phyloP scores from a whole-genome alignment of 129 eudicot genomes.

The Ambrosia artemisiifolia region DNA sequence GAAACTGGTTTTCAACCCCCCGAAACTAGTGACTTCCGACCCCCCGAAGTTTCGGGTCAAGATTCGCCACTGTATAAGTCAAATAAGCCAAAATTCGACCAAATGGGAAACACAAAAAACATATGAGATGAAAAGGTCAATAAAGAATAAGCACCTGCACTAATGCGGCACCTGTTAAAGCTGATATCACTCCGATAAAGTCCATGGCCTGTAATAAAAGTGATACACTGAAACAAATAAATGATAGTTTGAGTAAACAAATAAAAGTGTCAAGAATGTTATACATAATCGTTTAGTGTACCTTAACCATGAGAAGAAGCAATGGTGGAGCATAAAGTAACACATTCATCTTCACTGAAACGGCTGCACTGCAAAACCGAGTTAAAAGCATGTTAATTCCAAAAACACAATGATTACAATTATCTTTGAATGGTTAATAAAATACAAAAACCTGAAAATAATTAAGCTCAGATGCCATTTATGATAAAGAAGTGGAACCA shows the following conservation, averaged over 20 bases:
- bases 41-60: no score
- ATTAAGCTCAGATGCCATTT: constrained; percentile 86
- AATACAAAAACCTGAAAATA: constrained; percentile 62
- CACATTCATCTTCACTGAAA: constrained; percentile 95
- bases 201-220: constrained; percentile 68
- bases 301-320: constrained; percentile 85
- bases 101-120: background rate
- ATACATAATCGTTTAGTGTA: constrained; percentile 13
- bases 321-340: constrained; percentile 93
- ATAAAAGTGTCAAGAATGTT: background rate
- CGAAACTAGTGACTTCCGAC: no score
- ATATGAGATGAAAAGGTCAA: background rate
- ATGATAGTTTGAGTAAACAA: constrained; percentile 23
- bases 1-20: no score
- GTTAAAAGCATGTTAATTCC: background rate
- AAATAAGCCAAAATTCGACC: no score
- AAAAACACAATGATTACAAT: background rate
- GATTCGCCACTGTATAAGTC: no score
- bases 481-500: constrained; percentile 63
- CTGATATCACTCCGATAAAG: constrained; percentile 59
- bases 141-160: constrained; percentile 68
- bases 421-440: background rate
- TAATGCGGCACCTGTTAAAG: constrained; percentile 82
- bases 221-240: constrained; percentile 16
- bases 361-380: constrained; percentile 68